These are phyloP conservation scores for Lactarius akahatsu DNA, from an alignment of 768 basidiomycete species.

Conservation along the genomic window DNA sequence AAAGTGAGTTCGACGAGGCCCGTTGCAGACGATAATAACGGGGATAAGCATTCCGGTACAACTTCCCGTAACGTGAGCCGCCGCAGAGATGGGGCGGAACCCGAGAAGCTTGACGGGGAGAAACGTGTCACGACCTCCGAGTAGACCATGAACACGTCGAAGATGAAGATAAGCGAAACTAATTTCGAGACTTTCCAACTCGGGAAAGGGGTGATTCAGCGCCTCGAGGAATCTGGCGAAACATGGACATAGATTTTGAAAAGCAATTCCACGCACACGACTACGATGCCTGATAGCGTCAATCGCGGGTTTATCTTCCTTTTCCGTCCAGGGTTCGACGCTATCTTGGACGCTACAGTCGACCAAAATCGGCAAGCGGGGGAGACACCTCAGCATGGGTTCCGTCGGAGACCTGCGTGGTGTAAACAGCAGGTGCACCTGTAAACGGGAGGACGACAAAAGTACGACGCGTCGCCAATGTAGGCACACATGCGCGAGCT, in stretches of 20 bases:
- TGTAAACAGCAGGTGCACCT: not conserved
- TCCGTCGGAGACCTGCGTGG: not conserved
- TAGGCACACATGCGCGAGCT: constrained; percentile 12
- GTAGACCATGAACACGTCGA: no score
- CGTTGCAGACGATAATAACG: constrained; percentile 4
- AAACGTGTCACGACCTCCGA: no score
- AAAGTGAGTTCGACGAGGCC: not conserved
- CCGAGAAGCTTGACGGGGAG: not conserved
- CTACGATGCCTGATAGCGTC: not conserved
- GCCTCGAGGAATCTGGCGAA: not conserved
- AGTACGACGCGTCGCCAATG: constrained; percentile 11
- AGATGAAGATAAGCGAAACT: no score
- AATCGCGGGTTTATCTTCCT: not conserved
- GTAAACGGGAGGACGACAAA: constrained; percentile 2
- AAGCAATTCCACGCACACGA: not conserved
- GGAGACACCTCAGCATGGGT: not conserved
- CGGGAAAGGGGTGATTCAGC: not conserved
- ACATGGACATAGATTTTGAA: not conserved
- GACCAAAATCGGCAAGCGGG: not conserved
- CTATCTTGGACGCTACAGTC: not conserved
- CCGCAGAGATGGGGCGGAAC: not conserved
- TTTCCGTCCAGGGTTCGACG: no score
- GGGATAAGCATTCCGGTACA: not conserved
- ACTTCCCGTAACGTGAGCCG: not conserved
- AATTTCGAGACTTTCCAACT: constrained; percentile 5